Evolutionary conservation across 208 protist species (phyloP).

Genomic region (Trichomonas tenax): DNA sequence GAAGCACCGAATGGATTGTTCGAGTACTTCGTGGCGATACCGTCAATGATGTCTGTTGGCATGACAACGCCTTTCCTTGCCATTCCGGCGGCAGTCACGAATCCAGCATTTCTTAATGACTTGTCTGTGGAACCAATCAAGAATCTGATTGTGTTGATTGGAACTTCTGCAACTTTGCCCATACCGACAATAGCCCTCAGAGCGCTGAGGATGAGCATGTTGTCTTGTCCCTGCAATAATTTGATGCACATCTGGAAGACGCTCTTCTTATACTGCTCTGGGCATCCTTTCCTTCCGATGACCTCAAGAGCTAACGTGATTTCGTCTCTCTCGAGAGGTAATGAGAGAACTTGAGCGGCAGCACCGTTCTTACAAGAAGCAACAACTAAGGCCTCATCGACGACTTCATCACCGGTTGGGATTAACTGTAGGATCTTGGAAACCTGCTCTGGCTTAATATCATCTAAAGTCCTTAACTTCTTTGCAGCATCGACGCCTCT

Average conservation of each 20-base stretch:
- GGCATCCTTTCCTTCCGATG: not conserved
- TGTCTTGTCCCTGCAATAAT: not conserved
- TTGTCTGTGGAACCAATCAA: not conserved
- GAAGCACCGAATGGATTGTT: not conserved
- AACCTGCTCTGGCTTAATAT: not conserved
- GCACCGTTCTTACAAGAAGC: not conserved
- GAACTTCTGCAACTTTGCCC: not conserved
- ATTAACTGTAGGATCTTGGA: not conserved
- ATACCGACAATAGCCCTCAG: not conserved
- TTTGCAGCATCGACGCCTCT: not conserved
- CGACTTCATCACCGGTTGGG: not conserved
- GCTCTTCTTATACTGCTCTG: not conserved
- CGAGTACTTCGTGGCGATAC: not conserved
- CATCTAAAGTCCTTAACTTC: not conserved
- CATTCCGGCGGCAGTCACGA: not conserved
- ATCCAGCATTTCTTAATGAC: not conserved
- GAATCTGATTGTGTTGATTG: not conserved
- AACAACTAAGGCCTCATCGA: not conserved
- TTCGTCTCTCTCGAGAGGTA: not conserved
- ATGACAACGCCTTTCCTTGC: not conserved
- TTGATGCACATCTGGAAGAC: not conserved
- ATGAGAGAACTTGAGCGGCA: not conserved
- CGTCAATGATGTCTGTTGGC: not conserved
- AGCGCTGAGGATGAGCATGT: not conserved
- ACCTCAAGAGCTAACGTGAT: not conserved